Conservation (phyloP, 2,329 filamentous ascomycete species). For the Chaetomium strumarium region DNA sequence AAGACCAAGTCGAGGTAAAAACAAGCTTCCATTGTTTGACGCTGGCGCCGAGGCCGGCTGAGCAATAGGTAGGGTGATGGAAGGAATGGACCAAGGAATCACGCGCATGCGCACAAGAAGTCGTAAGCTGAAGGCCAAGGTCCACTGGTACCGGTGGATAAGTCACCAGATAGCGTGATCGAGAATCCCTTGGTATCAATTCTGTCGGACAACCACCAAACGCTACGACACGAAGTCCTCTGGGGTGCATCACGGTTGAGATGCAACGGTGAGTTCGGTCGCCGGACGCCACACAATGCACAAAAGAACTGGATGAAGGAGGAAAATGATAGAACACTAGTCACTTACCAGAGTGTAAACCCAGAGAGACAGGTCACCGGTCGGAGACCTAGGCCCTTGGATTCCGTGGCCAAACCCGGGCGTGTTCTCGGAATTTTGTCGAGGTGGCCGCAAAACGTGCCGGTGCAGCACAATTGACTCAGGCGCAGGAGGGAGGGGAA, state of each 20-base stretch:
- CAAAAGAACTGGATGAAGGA: not conserved
- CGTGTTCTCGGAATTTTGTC: constrained; percentile 3
- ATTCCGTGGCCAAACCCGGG: not conserved
- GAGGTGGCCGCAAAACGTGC: constrained; percentile 14
- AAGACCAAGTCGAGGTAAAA: not conserved
- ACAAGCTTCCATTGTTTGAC: constrained; percentile 2
- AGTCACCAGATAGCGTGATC: constrained; percentile 19
- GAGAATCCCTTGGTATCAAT: constrained; percentile 14
- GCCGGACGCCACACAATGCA: not conserved
- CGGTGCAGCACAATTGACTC: constrained; percentile 5
- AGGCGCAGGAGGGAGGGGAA: not conserved
- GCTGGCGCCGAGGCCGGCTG: constrained; percentile 5
- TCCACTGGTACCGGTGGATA: constrained; percentile 10
- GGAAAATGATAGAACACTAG: constrained; percentile 11
- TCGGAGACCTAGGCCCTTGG: constrained; percentile 1
- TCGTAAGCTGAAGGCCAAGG: constrained; percentile 13
- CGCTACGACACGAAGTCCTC: constrained; percentile 7
- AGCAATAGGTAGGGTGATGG: not conserved
- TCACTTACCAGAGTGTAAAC: constrained; percentile 11
- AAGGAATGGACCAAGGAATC: constrained; percentile 17
- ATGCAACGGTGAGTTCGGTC: constrained; percentile 1
- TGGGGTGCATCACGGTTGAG: not conserved
- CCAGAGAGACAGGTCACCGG: not conserved
- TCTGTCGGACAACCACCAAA: constrained; percentile 12
- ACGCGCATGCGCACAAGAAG: constrained; percentile 13